Base-by-base conservation (phyloP, 257 asterid species). In the Solanum raphanifolium region DNA sequence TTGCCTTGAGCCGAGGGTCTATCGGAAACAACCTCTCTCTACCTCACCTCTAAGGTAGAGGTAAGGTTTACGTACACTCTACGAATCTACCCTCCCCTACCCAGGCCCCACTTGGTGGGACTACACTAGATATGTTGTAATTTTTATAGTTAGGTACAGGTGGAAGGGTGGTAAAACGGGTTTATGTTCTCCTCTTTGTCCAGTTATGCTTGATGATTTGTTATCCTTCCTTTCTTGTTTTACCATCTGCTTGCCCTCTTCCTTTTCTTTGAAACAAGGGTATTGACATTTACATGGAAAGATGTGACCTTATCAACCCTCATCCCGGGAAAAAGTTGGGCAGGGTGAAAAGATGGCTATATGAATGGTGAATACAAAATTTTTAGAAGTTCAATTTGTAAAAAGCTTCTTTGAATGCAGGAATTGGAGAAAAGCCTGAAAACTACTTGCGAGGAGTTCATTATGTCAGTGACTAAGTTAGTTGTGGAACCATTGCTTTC, bases 401-500 rank as follows among this genome's bases (percentile, higher is more conserved):
- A 79, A 62, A 46, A 82, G 78, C 86, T 85, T 78, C 71, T 86
- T 87, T 83, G 85, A 88, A 21, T 92, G 91, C 94, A 97, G 99
- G 99, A 97, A 88, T 89, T 97, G 95, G 99, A 97, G 96, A 97
- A 93, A 90, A 97, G 92, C 94, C 99, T 97, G 85, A 97, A 97
- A 92, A 90, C 94, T 88, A 96, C 99, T 27, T 97, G 99, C 60
- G 99, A 97, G 93, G 99, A 97, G 93, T 96, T 96, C 88, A 97
- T 97, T 79, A 96, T 97, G 99, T 93, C 97, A 13, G 98, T 97
- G 89, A 97, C 99, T 85, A 97, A 97, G 94, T 95, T 94, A 85
- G 96, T 95, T 90, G 99, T 96, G 92, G 99, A 97, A 89, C 99
- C 99, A 39, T 91, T 97, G 96, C 93, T 97, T 92, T 97, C 99